Conservation (phyloP, 2,329 filamentous ascomycete species). For the Epichloe baconii region DNA sequence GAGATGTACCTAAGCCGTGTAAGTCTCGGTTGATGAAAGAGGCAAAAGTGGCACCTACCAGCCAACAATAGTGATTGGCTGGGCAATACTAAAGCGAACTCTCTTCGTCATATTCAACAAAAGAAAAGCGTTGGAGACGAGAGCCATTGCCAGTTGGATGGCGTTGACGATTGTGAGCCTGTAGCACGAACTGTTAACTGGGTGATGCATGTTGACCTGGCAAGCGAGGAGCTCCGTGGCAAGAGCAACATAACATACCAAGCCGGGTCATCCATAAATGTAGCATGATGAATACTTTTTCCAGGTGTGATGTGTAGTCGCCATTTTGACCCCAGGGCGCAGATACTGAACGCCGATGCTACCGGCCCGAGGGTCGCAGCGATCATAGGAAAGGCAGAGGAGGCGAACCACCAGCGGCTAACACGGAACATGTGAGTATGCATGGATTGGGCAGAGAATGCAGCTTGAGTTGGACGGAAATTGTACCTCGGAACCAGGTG, state of each 20-base stretch:
- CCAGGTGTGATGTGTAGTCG: conserved; percentile 41
- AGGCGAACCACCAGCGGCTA: conserved; percentile 52
- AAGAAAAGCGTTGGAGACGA: conserved; percentile 69
- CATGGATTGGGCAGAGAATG: background rate
- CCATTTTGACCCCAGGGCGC: conserved; percentile 73
- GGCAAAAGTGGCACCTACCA: conserved; percentile 40
- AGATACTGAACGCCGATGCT: conserved; percentile 79
- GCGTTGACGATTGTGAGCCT: conserved; percentile 67
- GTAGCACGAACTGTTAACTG: background rate
- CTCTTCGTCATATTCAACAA: conserved; percentile 76
- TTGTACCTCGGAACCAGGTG: conserved; percentile 32
- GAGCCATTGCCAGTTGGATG: conserved; percentile 59
- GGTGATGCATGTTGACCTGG: background rate
- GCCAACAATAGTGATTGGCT: conserved; percentile 70
- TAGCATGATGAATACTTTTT: conserved; percentile 33
- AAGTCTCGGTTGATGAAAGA: background rate
- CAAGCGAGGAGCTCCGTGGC: background rate
- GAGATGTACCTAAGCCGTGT: conserved; percentile 36
- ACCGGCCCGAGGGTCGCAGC: conserved; percentile 76
- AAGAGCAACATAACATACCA: conserved; percentile 39
- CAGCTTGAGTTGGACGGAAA: background rate
- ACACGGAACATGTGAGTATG: background rate
- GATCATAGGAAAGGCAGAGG: conserved; percentile 59
- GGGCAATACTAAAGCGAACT: conserved; percentile 67
- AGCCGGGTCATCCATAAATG: conserved; percentile 49